phyloP scores from a whole-genome alignment of 495 filamentous ascomycete species.

The Entonaema liquescens region DNA sequence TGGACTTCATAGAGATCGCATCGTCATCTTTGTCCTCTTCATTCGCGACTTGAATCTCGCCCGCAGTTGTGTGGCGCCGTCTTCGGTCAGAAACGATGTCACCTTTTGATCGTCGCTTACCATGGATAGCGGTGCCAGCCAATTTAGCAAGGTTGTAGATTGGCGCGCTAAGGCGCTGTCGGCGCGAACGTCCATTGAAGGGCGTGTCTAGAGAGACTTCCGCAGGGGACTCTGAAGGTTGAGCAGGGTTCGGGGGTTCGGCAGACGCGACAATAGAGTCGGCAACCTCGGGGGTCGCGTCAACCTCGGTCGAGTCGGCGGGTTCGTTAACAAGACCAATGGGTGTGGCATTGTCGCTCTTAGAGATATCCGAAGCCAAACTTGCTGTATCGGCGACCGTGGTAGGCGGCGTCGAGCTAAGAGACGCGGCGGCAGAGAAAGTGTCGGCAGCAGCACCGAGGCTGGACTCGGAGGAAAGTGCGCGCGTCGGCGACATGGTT shows the following conservation, averaged over 20 bases:
- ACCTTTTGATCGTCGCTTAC: constrained; percentile 52
- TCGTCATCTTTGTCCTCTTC: constrained; percentile 23
- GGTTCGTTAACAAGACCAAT: constrained; percentile 33
- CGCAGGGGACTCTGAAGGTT: constrained; percentile 8
- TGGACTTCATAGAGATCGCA: constrained; percentile 34
- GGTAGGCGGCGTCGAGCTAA: constrained; percentile 59
- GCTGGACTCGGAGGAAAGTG: constrained; percentile 44
- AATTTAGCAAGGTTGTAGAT: constrained; percentile 66
- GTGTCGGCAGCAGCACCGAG: constrained; percentile 47
- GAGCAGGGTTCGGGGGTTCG: constrained; percentile 1
- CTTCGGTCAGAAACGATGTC: constrained; percentile 49
- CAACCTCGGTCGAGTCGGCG: constrained; percentile 31
- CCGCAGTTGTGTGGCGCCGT: constrained; percentile 52
- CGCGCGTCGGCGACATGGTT: constrained; percentile 42
- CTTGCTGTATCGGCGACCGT: constrained; percentile 57
- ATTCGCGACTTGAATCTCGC: constrained; percentile 42
- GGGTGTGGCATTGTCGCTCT: constrained; percentile 35
- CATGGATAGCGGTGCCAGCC: constrained; percentile 56
- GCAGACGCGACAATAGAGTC: constrained; percentile 52
- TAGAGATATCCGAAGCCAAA: constrained; percentile 53
- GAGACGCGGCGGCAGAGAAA: constrained; percentile 54
- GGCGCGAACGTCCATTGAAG: constrained; percentile 51
- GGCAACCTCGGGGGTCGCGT: constrained; percentile 44
- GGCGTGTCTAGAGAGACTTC: constrained; percentile 25
- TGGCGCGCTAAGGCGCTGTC: constrained; percentile 55